These are phyloP conservation scores for Pyrenula massariospora DNA, from an alignment of 495 filamentous ascomycete species.

Conservation along the genomic window DNA sequence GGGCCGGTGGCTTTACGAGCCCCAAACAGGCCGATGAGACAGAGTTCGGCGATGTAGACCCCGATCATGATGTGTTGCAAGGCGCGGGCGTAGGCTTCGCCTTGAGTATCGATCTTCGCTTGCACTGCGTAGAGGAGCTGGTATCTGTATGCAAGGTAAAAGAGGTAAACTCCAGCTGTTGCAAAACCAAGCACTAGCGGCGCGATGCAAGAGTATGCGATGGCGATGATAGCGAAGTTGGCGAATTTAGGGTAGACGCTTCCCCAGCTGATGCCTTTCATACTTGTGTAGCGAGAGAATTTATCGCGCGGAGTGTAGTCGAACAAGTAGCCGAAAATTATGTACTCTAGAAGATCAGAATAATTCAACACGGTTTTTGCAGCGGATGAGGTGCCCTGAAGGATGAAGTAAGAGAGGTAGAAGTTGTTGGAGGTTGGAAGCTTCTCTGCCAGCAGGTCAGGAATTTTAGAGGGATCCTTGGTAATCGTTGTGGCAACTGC, in stretches of 20 bases:
- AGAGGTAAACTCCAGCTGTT: constrained; percentile 62
- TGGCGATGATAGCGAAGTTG: constrained; percentile 76
- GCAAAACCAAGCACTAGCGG: constrained; percentile 78
- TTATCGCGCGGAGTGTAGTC: constrained; percentile 53
- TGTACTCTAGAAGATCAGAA: constrained; percentile 59
- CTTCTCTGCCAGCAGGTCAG: constrained; percentile 56
- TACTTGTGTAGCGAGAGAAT: constrained; percentile 49
- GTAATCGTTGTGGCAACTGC: constrained; percentile 52
- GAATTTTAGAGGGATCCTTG: constrained; percentile 46
- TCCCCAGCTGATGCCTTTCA: constrained; percentile 63
- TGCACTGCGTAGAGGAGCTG: constrained; percentile 86
- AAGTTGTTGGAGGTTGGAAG: constrained; percentile 78
- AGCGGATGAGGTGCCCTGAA: constrained; percentile 71
- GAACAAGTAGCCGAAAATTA: constrained; percentile 55
- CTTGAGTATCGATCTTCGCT: constrained; percentile 72
- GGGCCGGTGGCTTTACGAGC: constrained; percentile 60
- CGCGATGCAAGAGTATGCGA: constrained; percentile 77
- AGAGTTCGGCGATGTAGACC: constrained; percentile 71
- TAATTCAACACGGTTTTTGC: constrained; percentile 63
- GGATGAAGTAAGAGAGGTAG: constrained; percentile 84
- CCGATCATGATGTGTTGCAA: constrained; percentile 78
- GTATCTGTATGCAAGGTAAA: constrained; percentile 86
- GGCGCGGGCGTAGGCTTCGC: constrained; percentile 75
- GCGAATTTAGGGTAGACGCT: constrained; percentile 79
- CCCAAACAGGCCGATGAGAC: constrained; percentile 77